Evolutionary conservation across 2,329 filamentous ascomycete species (phyloP).

Genomic region (Escovopsis sp.): DNA sequence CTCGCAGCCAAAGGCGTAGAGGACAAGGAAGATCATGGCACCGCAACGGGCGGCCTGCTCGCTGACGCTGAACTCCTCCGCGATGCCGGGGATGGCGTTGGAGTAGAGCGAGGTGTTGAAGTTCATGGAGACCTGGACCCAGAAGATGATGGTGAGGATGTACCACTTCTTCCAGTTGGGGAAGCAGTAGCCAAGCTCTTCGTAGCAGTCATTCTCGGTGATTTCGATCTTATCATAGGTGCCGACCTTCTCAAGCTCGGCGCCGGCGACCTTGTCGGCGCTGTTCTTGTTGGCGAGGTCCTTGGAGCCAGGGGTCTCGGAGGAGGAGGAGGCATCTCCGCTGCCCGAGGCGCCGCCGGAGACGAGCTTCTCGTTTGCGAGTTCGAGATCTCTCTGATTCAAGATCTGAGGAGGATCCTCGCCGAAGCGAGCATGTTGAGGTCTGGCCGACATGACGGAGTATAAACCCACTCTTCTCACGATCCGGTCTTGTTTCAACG

Average conservation of each 20-base stretch:
- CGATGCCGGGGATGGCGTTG: conserved; percentile 51
- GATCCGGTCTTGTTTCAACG: not conserved
- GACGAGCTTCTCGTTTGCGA: conserved; percentile 25
- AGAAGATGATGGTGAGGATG: conserved; percentile 58
- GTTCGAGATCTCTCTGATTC: conserved; percentile 19
- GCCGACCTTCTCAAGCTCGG: conserved; percentile 20
- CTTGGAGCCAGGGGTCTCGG: conserved; percentile 5
- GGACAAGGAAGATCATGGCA: conserved; percentile 63
- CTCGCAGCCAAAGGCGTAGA: conserved; percentile 77
- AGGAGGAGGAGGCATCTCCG: conserved; percentile 3
- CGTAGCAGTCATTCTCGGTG: conserved; percentile 46
- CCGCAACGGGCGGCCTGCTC: conserved; percentile 55
- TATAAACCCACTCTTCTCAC: not conserved
- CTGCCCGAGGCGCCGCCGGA: conserved; percentile 6
- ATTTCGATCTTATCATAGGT: conserved; percentile 30
- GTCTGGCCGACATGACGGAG: conserved; percentile 7
- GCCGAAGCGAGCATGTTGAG: conserved; percentile 18
- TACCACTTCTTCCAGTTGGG: conserved; percentile 53
- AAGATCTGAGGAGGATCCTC: conserved; percentile 25
- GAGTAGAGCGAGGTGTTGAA: conserved; percentile 65
- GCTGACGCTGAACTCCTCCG: conserved; percentile 52
- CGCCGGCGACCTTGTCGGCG: conserved; percentile 18
- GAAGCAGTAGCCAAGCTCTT: conserved; percentile 49
- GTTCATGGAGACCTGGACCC: conserved; percentile 65
- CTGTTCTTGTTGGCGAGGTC: not conserved